Conservation (phyloP, 257 asterid species). For the Pogostemon cablin region DNA sequence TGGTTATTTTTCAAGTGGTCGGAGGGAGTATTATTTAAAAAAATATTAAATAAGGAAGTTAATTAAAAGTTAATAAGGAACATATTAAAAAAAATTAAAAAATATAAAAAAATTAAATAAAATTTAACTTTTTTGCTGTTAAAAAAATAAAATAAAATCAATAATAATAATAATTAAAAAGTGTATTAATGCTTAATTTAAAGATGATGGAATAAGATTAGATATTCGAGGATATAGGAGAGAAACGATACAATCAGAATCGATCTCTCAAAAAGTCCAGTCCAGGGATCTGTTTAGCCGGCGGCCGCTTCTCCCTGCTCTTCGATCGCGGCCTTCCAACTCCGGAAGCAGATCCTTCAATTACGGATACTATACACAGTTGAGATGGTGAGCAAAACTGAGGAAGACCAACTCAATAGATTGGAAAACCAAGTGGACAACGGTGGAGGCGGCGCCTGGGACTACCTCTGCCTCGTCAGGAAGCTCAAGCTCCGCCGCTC, state of each 20-base stretch:
- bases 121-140: too few relatives aligned
- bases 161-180: neutral
- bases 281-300: constrained; percentile 11
- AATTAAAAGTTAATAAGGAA: too few relatives aligned
- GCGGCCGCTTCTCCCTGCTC: constrained; percentile 32
- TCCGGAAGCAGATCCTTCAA: constrained; percentile 17
- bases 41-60: too few relatives aligned
- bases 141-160: neutral
- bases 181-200: too few relatives aligned
- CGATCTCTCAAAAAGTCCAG: constrained; percentile 7
- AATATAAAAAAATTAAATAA: too few relatives aligned
- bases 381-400: constrained; percentile 89
- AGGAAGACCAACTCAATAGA: constrained; percentile 77
- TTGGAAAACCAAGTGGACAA: constrained; percentile 93
- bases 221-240: constrained; percentile 24
- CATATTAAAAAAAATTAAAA: too few relatives aligned
- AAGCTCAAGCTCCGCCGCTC: constrained; percentile 95
- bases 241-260: neutral
- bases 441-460: constrained; percentile 99
- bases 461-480: constrained; percentile 83
- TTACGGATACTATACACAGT: neutral
- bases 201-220: neutral
- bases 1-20: too few relatives aligned
- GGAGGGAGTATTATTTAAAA: too few relatives aligned
- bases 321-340: constrained; percentile 10